Base-by-base conservation (phyloP, 768 basidiomycete genomes). In the Hydnum rufescens region DNA sequence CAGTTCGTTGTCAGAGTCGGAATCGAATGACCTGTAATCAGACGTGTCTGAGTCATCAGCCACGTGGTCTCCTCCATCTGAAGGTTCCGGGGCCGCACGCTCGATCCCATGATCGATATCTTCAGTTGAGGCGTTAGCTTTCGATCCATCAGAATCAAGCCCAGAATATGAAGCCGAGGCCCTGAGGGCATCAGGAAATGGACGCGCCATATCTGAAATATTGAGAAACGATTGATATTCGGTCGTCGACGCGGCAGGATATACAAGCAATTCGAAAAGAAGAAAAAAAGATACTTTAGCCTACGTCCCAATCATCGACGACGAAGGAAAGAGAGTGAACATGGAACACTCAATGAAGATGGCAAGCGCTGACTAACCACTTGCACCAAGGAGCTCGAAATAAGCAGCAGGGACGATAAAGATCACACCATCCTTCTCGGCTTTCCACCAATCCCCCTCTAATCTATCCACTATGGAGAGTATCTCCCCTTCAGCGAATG, bases 371-470 rank as follows among this genome's bases (percentile, higher is more conserved):
- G 65, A 93, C 92, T 93, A 80, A 93, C 93, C 86, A 76, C 82
- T 76, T 61, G 72, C 71, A n/a, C n/a, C n/a, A n/a, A n/a, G n/a
- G 59, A 79, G 65, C 66, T 93, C 84, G 63, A 99, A 64, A 64
- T 97, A 97, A 19, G 80, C 77, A 25, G 90, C 88, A 51, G 95
- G 95, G 3, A 90, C 89, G 61, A 90, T 78, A 67, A 82, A 85
- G 51, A 95, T 78, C 55, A 79, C 65, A 22, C 93, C 93, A 47
- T 74, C 77, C 60, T 75, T 74, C 67, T 96, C 92, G 34, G 81
- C 82, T 69, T 92, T 96, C 87, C 87, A 97, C 95, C 95, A 97
- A 60, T 86, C 84, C 51, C 69, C 71, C 58, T 96, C 95, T 51
- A 74, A 74, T 46, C 66, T 74, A 61, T 99, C 95, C 53, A 96